phyloP scores from a whole-genome alignment of 345 rosid species.

The Camelina neglecta region DNA sequence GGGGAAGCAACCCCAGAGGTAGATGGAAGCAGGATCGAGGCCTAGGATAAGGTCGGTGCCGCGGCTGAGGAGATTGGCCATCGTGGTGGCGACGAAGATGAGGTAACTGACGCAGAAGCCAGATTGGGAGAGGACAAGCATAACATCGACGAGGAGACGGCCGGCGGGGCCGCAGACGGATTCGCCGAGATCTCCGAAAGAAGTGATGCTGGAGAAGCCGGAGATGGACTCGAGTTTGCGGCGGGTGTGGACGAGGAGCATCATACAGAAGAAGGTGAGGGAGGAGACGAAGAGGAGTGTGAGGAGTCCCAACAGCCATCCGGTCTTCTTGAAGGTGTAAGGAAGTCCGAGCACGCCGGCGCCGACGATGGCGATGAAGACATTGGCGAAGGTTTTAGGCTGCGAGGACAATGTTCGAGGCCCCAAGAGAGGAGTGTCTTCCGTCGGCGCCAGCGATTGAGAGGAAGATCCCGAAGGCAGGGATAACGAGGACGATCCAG shows the following conservation, averaged over 20 bases:
- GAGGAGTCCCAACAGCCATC: slow-evolving; percentile 68
- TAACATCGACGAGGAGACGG: slow-evolving; percentile 58
- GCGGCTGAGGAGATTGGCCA: slow-evolving; percentile 52
- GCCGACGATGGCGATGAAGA: slow-evolving; percentile 28
- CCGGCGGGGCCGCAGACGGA: slow-evolving; percentile 61
- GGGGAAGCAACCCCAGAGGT: slow-evolving; percentile 71
- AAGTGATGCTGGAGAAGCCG: slow-evolving; percentile 61
- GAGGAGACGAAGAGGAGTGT: slow-evolving; percentile 61
- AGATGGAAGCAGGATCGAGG: slow-evolving; percentile 56
- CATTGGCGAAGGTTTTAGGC: slow-evolving; percentile 55
- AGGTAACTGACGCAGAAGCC: slow-evolving; percentile 79
- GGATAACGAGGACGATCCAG: slow-evolving; percentile 41
- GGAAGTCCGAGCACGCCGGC: slow-evolving; percentile 27
- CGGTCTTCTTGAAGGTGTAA: slow-evolving; percentile 60
- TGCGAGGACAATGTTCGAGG: slow-evolving; percentile 53
- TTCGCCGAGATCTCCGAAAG: slow-evolving; percentile 73
- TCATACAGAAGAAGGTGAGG: slow-evolving; percentile 70
- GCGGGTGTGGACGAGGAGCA: slow-evolving; percentile 71
- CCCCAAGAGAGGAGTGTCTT: slow-evolving; percentile 51
- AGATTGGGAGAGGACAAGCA: slow-evolving; percentile 72
- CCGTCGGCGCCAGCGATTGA: slow-evolving; percentile 45
- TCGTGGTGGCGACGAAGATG: slow-evolving; percentile 62
- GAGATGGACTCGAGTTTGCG: slow-evolving; percentile 59
- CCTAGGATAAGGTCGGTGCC: slow-evolving; percentile 48
- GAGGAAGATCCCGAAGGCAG: slow-evolving; percentile 47